Conservation (phyloP, 148 eudicot species). For the Rhododendron ferrugineum region DNA sequence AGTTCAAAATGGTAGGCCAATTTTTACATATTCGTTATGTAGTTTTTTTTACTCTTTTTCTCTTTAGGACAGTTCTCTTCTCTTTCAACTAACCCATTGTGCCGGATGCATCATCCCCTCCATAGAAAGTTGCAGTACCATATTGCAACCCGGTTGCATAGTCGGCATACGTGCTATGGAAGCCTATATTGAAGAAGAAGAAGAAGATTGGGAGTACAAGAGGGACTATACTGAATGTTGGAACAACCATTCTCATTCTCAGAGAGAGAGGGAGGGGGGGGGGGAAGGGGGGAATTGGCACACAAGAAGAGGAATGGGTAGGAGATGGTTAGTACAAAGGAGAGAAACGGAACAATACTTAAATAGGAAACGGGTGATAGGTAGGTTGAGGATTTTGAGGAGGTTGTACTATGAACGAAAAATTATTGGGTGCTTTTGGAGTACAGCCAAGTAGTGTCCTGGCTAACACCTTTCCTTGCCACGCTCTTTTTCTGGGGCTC, state of each 20-base stretch:
- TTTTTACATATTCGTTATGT: not conserved
- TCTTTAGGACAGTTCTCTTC: not conserved
- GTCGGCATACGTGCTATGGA: conserved; percentile 2
- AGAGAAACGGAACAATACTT: not conserved
- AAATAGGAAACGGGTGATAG: no score
- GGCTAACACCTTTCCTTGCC: no score
- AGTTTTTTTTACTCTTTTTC: not conserved
- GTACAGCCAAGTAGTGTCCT: no score
- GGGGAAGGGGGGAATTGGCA: no score
- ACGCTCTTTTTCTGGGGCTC: no score
- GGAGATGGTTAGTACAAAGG: not conserved
- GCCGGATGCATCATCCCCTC: conserved; percentile 38
- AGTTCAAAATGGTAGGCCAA: not conserved
- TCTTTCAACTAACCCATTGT: not conserved
- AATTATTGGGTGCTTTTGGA: no score
- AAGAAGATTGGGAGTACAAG: conserved; percentile 18
- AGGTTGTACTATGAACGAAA: no score
- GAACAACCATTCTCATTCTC: conserved; percentile 30
- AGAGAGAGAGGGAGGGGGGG: not conserved
- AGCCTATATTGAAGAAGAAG: conserved; percentile 19
- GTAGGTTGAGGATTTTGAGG: no score
- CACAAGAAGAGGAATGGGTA: no score
- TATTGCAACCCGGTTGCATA: conserved; percentile 31
- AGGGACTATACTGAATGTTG: conserved; percentile 19
- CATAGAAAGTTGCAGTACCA: conserved; percentile 82